A percentile compares a stretch with the other conserved stretches of the same genome.
Evolutionary conservation across 768 basidiomycete species (phyloP).

Genomic region (Termitomyces titanicus): DNA sequence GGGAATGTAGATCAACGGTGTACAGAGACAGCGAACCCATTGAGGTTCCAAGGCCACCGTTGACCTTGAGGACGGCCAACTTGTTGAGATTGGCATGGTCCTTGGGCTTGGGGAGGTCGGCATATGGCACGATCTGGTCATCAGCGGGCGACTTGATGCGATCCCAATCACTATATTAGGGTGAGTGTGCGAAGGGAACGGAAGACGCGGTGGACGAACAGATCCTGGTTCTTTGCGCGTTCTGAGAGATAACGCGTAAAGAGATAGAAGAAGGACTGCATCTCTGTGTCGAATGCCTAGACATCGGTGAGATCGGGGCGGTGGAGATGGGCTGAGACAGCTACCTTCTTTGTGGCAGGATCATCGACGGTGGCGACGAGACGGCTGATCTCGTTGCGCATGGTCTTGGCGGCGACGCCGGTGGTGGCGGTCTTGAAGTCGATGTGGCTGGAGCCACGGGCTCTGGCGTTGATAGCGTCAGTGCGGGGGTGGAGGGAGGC

Average conservation of each 20-base stretch:
- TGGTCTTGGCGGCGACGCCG: slow-evolving; percentile 89
- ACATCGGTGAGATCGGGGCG: slow-evolving; percentile 14
- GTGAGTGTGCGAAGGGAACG: slow-evolving; percentile 4
- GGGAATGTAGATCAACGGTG: neutral
- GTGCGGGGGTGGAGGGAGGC: slow-evolving; percentile 57
- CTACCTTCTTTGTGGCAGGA: slow-evolving; percentile 78
- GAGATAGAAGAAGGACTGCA: slow-evolving; percentile 94
- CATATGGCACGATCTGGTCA: slow-evolving; percentile 85
- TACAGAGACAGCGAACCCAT: slow-evolving; percentile 54
- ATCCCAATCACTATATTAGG: slow-evolving; percentile 70
- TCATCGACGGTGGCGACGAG: slow-evolving; percentile 88
- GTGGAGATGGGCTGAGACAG: neutral
- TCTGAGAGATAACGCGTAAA: slow-evolving; percentile 93
- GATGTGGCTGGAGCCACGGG: slow-evolving; percentile 76
- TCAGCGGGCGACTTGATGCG: slow-evolving; percentile 83
- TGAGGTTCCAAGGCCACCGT: slow-evolving; percentile 89
- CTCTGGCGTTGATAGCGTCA: slow-evolving; percentile 69
- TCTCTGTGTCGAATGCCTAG: slow-evolving; percentile 90
- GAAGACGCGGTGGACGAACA: slow-evolving; percentile 48
- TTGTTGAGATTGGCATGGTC: slow-evolving; percentile 78
- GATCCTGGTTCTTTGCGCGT: slow-evolving; percentile 80
- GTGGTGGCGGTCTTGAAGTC: slow-evolving; percentile 99
- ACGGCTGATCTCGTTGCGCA: slow-evolving; percentile 96
- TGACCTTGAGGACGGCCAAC: slow-evolving; percentile 93
- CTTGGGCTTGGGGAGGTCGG: slow-evolving; percentile 55